These are phyloP conservation scores for Trametes meyenii DNA, from an alignment of 768 basidiomycete genomes.

Conservation along the genomic window DNA sequence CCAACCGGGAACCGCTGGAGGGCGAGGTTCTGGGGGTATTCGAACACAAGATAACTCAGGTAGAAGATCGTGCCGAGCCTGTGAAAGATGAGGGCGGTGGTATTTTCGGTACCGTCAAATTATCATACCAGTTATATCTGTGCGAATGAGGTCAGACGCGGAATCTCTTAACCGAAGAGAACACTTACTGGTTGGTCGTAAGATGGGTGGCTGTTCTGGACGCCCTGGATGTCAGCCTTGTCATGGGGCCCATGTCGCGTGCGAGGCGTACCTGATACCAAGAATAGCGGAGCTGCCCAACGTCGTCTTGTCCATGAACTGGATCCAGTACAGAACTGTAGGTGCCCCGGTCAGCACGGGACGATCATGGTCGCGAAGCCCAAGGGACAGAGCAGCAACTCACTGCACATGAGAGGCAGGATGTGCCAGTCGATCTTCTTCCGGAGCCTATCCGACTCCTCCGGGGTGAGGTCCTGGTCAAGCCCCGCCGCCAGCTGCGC, in stretches of 20 bases:
- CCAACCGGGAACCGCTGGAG: slow-evolving; percentile 76
- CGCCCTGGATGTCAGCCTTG: not conserved
- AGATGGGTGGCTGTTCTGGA: slow-evolving; percentile 61
- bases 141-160: not conserved
- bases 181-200: slow-evolving; percentile 58
- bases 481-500: slow-evolving; percentile 57
- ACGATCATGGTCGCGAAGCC: not conserved
- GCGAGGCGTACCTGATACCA: slow-evolving; percentile 59
- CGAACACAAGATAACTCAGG: slow-evolving; percentile 68
- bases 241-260: not conserved
- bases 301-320: slow-evolving; percentile 80
- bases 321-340: slow-evolving; percentile 50
- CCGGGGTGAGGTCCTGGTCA: slow-evolving; percentile 48
- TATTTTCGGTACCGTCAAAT: not conserved
- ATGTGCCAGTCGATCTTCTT: slow-evolving; percentile 70
- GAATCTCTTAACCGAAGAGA: not conserved
- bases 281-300: slow-evolving; percentile 68
- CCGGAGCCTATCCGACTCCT: slow-evolving; percentile 53
- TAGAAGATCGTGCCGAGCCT: slow-evolving; percentile 82
- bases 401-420: slow-evolving; percentile 72
- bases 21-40: slow-evolving; percentile 74
- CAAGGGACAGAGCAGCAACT: slow-evolving; percentile 32
- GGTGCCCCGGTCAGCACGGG: not conserved
- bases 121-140: slow-evolving; percentile 66
- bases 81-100: not conserved